A percentile compares a stretch with the other conserved stretches of the same genome.
Evolutionary conservation across 1,284 basidiomycete species (phyloP).

Genomic region (Ustilago curta): DNA sequence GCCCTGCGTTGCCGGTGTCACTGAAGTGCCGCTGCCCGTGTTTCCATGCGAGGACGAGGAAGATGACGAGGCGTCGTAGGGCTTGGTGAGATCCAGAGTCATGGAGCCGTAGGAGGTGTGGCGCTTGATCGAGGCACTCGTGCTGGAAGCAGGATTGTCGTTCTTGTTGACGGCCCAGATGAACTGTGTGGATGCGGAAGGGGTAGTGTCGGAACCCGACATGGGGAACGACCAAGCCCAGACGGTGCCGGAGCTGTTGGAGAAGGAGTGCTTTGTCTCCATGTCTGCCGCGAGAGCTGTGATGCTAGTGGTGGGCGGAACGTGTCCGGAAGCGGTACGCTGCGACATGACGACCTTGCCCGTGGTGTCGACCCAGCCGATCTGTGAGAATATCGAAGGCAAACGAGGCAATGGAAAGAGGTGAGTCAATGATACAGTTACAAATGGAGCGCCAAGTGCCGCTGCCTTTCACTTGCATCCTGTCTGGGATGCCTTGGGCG

Average conservation of each 20-base stretch:
- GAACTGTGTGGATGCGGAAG: constrained; percentile 35
- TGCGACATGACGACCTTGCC: constrained; percentile 76
- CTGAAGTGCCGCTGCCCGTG: constrained; percentile 5
- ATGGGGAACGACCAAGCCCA: constrained; percentile 52
- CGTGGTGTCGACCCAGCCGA: constrained; percentile 76
- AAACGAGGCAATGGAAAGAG: neutral
- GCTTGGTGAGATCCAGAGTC: constrained; percentile 57
- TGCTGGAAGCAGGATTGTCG: constrained; percentile 30
- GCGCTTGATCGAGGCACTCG: constrained; percentile 26
- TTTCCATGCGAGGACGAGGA: constrained; percentile 11
- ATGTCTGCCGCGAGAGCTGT: constrained; percentile 28
- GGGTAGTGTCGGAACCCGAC: constrained; percentile 22
- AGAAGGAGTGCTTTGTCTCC: constrained; percentile 25
- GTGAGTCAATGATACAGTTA: neutral
- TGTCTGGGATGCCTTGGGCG: neutral
- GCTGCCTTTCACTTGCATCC: neutral
- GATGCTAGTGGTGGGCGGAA: constrained; percentile 72
- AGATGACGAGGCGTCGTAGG: constrained; percentile 26
- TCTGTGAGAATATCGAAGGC: constrained; percentile 51
- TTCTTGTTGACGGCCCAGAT: constrained; percentile 57
- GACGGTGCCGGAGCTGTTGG: constrained; percentile 46
- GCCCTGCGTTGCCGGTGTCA: constrained; percentile 17
- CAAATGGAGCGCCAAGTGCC: neutral
- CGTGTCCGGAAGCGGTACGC: constrained; percentile 72
- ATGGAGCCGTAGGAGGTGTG: constrained; percentile 48